Base-by-base conservation (phyloP, 331 rosid genomes). In the Ulmus americana region DNA sequence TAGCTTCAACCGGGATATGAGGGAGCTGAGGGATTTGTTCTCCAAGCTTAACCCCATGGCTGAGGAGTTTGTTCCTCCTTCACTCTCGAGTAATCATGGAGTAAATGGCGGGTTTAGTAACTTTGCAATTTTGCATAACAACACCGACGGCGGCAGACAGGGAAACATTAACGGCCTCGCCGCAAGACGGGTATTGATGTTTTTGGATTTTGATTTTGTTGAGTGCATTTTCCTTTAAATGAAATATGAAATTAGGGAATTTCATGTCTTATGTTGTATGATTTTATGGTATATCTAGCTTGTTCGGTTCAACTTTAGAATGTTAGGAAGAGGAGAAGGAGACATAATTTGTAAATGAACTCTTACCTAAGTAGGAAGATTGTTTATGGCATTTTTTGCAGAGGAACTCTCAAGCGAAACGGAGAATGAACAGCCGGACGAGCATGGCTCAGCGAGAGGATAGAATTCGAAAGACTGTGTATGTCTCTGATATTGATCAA, bases 1-100 rank as follows among this genome's bases (percentile, higher is more conserved):
- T 41, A 73, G 57, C 56, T 65, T 50, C 61, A 73, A 70, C 39
- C 51, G 76, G 64, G 80, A 76, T 46, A 70, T 76, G 80, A 65
- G 76, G 69, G 80, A 76, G 65, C 61, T 76, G 65, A 70, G 80
- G 64, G 80, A 76, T 76, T 76, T 76, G 3, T 70, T 76, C 68
- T 76, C 80, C 3, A 76, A 76, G 76, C 76, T 76, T 52, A 76
- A 76, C 13, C 80, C 80, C 51, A 70, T 70, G 80, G 80, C 80
- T 5, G 76, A 70, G 80, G 80, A 76, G 76, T 76, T 76, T 48
- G 80, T 76, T 45, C 80, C 80, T 14, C 72, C 80, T 0, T 76
- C 80, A 0, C 80, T 64, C 61, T 71, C 71, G 39, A 75, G 44
- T 39, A 18, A 45, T 18, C 60, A 50, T 42, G 80, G 80, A 58